Base-by-base conservation (phyloP, 73 alveolate species). In the Paramecium biaurelia region DNA sequence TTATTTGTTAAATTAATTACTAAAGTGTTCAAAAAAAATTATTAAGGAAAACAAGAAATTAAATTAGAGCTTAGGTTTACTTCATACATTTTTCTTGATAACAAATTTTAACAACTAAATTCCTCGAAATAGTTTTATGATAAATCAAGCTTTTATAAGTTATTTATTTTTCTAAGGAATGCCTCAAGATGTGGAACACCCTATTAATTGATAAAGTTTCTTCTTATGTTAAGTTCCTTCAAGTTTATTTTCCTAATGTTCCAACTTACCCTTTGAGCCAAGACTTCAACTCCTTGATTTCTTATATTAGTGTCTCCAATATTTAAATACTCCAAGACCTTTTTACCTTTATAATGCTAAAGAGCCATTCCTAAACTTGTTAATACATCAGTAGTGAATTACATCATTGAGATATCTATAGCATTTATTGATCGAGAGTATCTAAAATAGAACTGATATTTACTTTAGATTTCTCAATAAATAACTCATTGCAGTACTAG, bases 291-390 rank as follows among this genome's bases (percentile, higher is more conserved):
- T 4, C 87, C 87, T 32, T 28, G 15, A 74, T 74, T 43, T 74
- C 87, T 38, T 14, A 74, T 32, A 15, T 21, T 32, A 14, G 63
- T 32, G 20, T 74, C 57, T 14, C 63, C 32, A 21, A 74, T 74
- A 37, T 74, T 74, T n/a, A 74, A 43, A 74, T 28, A 74, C 21
- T 74, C 87, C 9, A 74, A 43, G 15, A 74, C 87, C 32, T 74
- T 35, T 74, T 74, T 11, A 10, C 87, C 87, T 37, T 74, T 74
- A 43, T 32, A 74, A 9, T 74, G 63, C 58, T 74, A 28, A 21
- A 74, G 47, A 35, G 87, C 87, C 47, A 74, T 74, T 11, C 67
- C 87, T 74, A 74, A 74, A 35, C 68, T 74, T 15, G 87, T 74
- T 35, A 74, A 74, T 0, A 38, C 87, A 30, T 74, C 87, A 32